These are phyloP conservation scores for Chamaecyparis obtusa DNA, from an alignment of 75 land plant species.

Conservation along the genomic window DNA sequence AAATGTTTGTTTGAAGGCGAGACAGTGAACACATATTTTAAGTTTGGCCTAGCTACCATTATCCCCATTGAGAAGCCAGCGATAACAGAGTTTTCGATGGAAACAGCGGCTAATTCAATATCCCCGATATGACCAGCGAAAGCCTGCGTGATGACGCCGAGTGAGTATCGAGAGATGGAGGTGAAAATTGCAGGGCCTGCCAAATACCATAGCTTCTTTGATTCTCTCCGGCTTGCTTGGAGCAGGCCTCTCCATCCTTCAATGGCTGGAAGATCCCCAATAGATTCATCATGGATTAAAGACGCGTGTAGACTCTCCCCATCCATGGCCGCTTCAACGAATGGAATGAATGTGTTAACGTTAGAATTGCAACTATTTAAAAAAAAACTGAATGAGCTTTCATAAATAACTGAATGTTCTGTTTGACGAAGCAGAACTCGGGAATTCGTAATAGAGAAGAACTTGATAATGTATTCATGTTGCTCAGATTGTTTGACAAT, in stretches of 20 bases:
- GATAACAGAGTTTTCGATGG: slow-evolving; percentile 21
- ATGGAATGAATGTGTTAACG: no score
- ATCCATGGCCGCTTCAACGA: background rate
- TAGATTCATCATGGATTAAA: background rate
- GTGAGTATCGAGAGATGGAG: slow-evolving; percentile 16
- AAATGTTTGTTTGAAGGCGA: no score
- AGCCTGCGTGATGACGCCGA: slow-evolving; percentile 22
- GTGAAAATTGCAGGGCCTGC: slow-evolving; percentile 27
- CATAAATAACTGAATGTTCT: no score
- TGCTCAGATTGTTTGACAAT: no score
- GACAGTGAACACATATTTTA: background rate
- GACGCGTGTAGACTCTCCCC: background rate
- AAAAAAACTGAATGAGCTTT: no score
- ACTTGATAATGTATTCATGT: no score
- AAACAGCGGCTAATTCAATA: slow-evolving; percentile 21
- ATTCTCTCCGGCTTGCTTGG: slow-evolving; percentile 5
- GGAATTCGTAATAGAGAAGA: no score
- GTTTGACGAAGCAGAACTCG: no score
- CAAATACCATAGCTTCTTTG: slow-evolving; percentile 23
- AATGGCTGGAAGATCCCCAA: background rate
- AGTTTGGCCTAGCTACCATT: slow-evolving; percentile 12
- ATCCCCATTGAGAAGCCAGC: slow-evolving; percentile 22
- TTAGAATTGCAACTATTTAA: no score
- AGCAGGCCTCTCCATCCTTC: background rate
- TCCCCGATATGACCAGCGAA: slow-evolving; percentile 26